Base-by-base conservation (phyloP, 2,329 filamentous ascomycete species). In the Neopestalotiopsis sp. region DNA sequence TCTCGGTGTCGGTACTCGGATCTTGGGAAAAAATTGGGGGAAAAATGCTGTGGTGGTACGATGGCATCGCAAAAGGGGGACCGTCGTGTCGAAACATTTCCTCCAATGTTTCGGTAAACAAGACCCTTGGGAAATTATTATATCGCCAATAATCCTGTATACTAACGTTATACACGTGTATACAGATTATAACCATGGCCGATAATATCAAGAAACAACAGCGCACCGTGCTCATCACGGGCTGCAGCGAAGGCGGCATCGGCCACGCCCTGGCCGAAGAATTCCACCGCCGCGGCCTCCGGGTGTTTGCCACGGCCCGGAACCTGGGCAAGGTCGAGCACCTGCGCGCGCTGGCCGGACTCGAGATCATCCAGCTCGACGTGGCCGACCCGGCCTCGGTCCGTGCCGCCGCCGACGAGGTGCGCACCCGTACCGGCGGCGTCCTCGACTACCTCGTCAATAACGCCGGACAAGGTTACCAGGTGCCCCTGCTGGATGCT, bases 381-480 rank as follows among this genome's bases (percentile, higher is more conserved):
- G 82, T 85, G 4, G 81, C 77, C 3, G 77, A 76, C 17, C 38
- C 73, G 3, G 69, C 74, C 1, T 81, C 78, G 2, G 80, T 85
- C 63, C 68, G 69, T 0, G 52, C 67, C 4, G 72, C 79, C 24
- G 78, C 80, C 20, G 74, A 74, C 4, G 69, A 73, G 17, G 77
- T 85, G 52, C 68, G 74, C 2, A 67, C 70, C 9, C 73, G 77
- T 10, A 81, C 81, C 0, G 80, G 76, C 49, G 79, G 80, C 20
- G 78, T 74, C 24, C 73, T 85, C 13, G 81, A 85, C 69, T 78
- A 84, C 49, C 77, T 85, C 17, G 75, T 84, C 70, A 84, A 84
- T 72, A 83, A 84, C 72, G 81, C 83, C 1, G 83, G 78, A 14
- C 71, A 74, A 56, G 76, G 75, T 52, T 75, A 76, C 63, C 66